Percentiles rank a stretch among this genome's conserved stretches.
Evolutionary conservation across 805 yeast genomes (phyloP).

Genomic region (Spathaspora passalidarum): DNA sequence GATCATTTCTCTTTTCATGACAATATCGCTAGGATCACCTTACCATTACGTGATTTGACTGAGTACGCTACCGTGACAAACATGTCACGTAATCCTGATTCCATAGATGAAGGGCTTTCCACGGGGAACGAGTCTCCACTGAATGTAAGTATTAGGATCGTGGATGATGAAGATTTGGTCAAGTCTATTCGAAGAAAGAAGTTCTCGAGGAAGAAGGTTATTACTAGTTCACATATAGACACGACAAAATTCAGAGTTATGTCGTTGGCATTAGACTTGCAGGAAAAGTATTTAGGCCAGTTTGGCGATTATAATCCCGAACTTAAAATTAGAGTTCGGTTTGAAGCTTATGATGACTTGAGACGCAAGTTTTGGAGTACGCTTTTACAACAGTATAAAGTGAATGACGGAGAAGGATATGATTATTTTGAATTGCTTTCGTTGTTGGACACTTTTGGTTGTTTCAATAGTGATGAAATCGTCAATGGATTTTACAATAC

Average conservation of each 20-base stretch:
- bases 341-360: constrained; percentile 61
- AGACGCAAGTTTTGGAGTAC: constrained; percentile 69
- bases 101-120: constrained; percentile 6
- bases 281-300: constrained; percentile 22
- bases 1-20: constrained; percentile 84
- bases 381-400: constrained; percentile 53
- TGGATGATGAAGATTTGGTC: constrained; percentile 9
- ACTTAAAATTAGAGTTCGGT: constrained; percentile 59
- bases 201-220: constrained; percentile 25
- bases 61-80: constrained; percentile 28
- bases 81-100: not conserved
- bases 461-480: constrained; percentile 48
- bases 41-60: constrained; percentile 53
- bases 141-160: constrained; percentile 7
- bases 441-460: constrained; percentile 64
- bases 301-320: constrained; percentile 45
- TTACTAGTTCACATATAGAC: constrained; percentile 24
- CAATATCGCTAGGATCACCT: constrained; percentile 63
- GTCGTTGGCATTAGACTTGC: constrained; percentile 31
- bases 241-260: constrained; percentile 42
- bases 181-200: constrained; percentile 23
- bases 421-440: constrained; percentile 61
- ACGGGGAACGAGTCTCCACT: constrained; percentile 7
- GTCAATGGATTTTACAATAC: constrained; percentile 51
- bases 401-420: constrained; percentile 33